Base-by-base conservation (phyloP, 495 filamentous ascomycete species). In the Penicilliopsis zonata region DNA sequence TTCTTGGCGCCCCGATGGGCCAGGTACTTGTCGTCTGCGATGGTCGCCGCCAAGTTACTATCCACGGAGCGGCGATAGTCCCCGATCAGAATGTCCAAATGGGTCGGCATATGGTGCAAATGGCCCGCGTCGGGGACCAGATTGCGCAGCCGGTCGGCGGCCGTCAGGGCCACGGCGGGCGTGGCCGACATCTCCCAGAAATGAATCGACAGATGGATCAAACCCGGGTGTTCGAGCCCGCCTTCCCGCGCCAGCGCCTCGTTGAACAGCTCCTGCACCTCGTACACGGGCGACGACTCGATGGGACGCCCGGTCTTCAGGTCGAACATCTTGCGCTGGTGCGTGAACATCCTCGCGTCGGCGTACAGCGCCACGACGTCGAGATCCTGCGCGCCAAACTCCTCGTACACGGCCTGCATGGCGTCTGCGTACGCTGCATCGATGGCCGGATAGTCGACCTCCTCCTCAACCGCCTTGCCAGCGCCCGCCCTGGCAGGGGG, bases 121-220 rank as follows among this genome's bases (percentile, higher is more conserved):
- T 83, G 78, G 3, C 78, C 78, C 0, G 73, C 62, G 33, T 81
- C 74, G 0, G 78, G 78, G 0, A 78, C 65, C 2, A 82, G 60
- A 1, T 63, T 65, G 2, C 76, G 70, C 2, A 83, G 63, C 25
- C 62, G 57, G 34, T 80, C 69, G 0, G 77, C 74, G 4, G 59
- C 58, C 1, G 50, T 47, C 2, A 82, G 49, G 0, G 72, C 78
- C 4, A 40, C 45, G 33, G 80, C 78, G 0, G 78, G 78, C 1
- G 61, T 62, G 0, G 48, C 39, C 2, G 76, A 82, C 77, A 82
- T 82, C 44, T 84, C 78, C 72, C 79, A 78, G 9, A 80, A 58
- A 43, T 84, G 79, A 33, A 82, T 80, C 37, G 80, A 82, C 2
- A 80, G 49, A 44, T 83, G 78, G 13, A 83, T 43, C 2, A 83